These are phyloP conservation scores for Penicillium diatomitis DNA, from an alignment of 495 filamentous ascomycete species.

Conservation along the genomic window DNA sequence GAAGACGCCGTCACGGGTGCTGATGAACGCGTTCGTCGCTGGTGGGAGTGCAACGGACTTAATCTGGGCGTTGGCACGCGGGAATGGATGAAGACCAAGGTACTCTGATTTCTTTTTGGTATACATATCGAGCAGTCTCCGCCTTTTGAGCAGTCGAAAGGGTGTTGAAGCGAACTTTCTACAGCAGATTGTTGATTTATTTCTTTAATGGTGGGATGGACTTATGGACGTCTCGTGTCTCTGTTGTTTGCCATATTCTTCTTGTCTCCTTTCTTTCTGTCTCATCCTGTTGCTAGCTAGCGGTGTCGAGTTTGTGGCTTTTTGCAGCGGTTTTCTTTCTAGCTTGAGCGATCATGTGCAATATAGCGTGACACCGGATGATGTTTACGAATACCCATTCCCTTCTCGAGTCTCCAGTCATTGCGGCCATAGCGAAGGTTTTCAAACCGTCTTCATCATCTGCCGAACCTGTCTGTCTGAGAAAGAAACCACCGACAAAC, in stretches of 20 bases:
- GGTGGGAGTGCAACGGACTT: slow-evolving; percentile 88
- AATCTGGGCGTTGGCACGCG: slow-evolving; percentile 78
- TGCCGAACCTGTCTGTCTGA: too few species aligned
- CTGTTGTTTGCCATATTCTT: not conserved
- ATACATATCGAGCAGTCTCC: not conserved
- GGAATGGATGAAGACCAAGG: slow-evolving; percentile 87
- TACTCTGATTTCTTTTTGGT: slow-evolving; percentile 29
- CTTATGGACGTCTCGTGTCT: too few species aligned
- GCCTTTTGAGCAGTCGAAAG: too few species aligned
- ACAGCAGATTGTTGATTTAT: too few species aligned
- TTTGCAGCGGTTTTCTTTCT: too few species aligned
- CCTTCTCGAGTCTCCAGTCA: slow-evolving; percentile 7
- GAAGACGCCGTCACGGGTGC: slow-evolving; percentile 63
- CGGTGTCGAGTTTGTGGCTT: too few species aligned
- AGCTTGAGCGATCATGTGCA: too few species aligned
- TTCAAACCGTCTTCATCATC: too few species aligned
- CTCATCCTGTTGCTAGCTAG: not conserved
- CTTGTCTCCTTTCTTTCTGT: not conserved
- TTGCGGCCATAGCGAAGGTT: not conserved
- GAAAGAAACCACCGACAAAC: too few species aligned
- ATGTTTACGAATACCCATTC: slow-evolving; percentile 21
- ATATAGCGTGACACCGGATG: slow-evolving; percentile 9
- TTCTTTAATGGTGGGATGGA: too few species aligned
- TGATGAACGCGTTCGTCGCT: slow-evolving; percentile 60
- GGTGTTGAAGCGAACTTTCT: too few species aligned